Base-by-base conservation (phyloP, 345 rosid genomes). In the Theobroma cacao region DNA sequence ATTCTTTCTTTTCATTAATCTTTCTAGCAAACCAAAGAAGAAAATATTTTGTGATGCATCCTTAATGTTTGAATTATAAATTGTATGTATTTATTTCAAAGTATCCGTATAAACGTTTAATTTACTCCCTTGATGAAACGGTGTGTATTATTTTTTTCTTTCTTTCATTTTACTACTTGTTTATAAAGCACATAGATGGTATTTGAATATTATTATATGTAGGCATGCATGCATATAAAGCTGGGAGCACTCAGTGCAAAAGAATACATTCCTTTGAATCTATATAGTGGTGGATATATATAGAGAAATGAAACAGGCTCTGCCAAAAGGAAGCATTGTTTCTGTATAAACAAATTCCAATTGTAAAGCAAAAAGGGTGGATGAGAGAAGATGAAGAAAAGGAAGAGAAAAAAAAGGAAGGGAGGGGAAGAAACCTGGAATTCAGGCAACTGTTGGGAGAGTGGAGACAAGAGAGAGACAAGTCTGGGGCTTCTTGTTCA, bases 11-110 rank as follows among this genome's bases (percentile, higher is more conserved):
- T 12, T 28, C 26, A 18, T 22, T 76, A 45, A 68, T 68, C 75
- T 77, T 69, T 77, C 47, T 30, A 69, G 80, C 18, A 30, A 59
- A 43, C 59, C 74, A 52, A 77, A 66, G 30, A 77, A 65, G 40
- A n/a, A 1, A 4, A 4, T 48, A 11, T 30, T 36, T 2, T 22
- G 80, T 80, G n/a, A n/a, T n/a, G n/a, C n/a, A n/a, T n/a, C n/a
- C n/a, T n/a, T n/a, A n/a, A n/a, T n/a, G n/a, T n/a, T n/a, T n/a
- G n/a, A n/a, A n/a, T n/a, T n/a, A n/a, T n/a, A n/a, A n/a, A n/a
- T n/a, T n/a, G n/a, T n/a, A n/a, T n/a, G n/a, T n/a, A n/a, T n/a
- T n/a, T n/a, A n/a, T n/a, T n/a, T n/a, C n/a, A n/a, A n/a, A n/a
- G n/a, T n/a, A n/a, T n/a, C n/a, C n/a, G n/a, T n/a, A n/a, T n/a